Evolutionary conservation across 2,329 filamentous ascomycete species (phyloP), one percentile per base, ranked within the genome.

Genomic region (Decorospora gaudefroyi): DNA sequence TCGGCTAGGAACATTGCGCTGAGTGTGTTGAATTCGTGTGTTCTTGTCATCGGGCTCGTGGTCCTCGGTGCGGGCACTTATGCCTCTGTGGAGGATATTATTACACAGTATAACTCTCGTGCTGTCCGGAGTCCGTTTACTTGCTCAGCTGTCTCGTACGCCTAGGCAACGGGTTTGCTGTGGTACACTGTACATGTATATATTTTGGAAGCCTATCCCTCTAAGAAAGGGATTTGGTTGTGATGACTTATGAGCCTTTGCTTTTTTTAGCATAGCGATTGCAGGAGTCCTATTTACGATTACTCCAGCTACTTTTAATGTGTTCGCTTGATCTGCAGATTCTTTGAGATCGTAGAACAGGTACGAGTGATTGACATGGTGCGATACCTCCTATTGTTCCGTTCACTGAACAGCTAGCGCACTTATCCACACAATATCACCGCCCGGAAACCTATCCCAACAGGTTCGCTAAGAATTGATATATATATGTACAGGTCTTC

Each of bases 81-180:
- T 43, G 71, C 73, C 2, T 69, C 62, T 44, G 72, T 75, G 12
- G 55, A 72, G 60, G 73, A 76, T 47, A 76, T 76, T 33, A 57
- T 71, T 4, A 59, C 69, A 16, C 64, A 71, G 56, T 76, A 75
- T 49, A 60, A 47, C 19, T 48, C 46, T 4, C 72, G 72, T 5
- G 39, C 37, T 19, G 72, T 75, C 1, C 60, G 73, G 36, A 63
- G 68, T 26, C 55, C 70, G 4, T 76, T 76, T 29, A 73, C 69
- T 3, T 76, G 74, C 56, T 53, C 55, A 8, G 61, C 67, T 3
- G 27, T 31, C 4, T 49, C 66, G 10, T 72, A 72, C 30, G 45
- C 63, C 28, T 66, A 59, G 29, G n/a, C n/a, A n/a, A n/a, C n/a
- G n/a, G n/a, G n/a, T n/a, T 32, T 19, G 23, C 10, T n/a, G 12